A percentile compares a stretch with the other conserved stretches of the same genome.
These are phyloP conservation scores for Aspergillus sp. DNA, from an alignment of 2,329 filamentous ascomycete genomes.

Conservation along the genomic window DNA sequence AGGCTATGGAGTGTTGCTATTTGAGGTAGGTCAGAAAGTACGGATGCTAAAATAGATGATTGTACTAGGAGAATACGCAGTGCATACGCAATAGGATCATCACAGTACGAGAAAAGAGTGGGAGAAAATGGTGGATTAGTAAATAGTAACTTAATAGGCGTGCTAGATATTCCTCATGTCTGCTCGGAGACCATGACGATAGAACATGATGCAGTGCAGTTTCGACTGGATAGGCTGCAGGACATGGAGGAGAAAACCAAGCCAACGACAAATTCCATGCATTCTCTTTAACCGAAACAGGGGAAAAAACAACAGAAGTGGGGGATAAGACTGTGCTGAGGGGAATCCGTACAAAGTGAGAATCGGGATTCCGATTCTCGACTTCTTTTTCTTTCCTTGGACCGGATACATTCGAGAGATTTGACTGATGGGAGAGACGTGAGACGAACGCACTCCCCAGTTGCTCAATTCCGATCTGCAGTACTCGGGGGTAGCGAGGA, in stretches of 20 bases:
- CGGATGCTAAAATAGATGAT: neutral
- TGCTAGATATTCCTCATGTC: neutral
- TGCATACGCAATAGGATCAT: neutral
- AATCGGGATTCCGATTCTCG: slow-evolving; percentile 23
- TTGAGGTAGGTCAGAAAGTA: neutral
- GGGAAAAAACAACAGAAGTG: slow-evolving; percentile 22
- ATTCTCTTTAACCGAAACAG: slow-evolving; percentile 37
- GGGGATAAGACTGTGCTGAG: slow-evolving; percentile 26
- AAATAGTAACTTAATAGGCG: neutral
- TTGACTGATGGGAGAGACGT: slow-evolving; percentile 16
- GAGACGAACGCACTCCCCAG: slow-evolving; percentile 23
- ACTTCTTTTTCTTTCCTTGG: slow-evolving; percentile 17
- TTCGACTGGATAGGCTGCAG: neutral
- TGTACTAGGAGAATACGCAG: neutral
- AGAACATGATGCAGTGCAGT: neutral
- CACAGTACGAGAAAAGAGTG: neutral
- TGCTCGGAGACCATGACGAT: neutral
- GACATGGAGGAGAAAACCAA: slow-evolving; percentile 9
- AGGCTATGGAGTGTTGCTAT: neutral
- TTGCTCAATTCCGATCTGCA: slow-evolving; percentile 24
- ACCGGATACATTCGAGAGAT: slow-evolving; percentile 16
- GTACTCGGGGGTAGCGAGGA: slow-evolving; percentile 20
- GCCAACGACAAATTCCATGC: slow-evolving; percentile 30
- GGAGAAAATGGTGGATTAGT: neutral
- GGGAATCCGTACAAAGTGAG: slow-evolving; percentile 22